phyloP scores from a whole-genome alignment of 2,329 filamentous ascomycete species.

The Diaporthe citriasiana region DNA sequence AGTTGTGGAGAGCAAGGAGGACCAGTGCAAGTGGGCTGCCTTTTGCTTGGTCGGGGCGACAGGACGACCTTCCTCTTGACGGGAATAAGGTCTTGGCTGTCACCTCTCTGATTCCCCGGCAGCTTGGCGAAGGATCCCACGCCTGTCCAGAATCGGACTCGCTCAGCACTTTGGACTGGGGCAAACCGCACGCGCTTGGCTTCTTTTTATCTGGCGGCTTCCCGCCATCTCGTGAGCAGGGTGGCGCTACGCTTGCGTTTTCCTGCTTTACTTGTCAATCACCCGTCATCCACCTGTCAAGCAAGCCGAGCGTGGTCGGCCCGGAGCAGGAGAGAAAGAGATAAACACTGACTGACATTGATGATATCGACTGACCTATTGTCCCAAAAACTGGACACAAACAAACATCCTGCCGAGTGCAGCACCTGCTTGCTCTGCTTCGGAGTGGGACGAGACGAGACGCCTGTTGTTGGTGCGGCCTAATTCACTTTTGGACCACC shows the following conservation, averaged over 20 bases:
- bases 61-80: background rate
- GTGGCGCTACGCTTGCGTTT: slow-evolving; percentile 3
- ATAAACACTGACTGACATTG: background rate
- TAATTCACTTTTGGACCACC: background rate
- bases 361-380: no score
- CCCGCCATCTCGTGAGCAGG: slow-evolving; percentile 1
- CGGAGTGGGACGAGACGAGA: background rate
- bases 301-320: background rate
- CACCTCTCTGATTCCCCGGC: slow-evolving; percentile 20
- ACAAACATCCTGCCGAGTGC: background rate
- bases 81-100: slow-evolving; percentile 32
- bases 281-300: background rate
- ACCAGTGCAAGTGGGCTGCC: background rate
- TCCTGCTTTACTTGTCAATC: background rate
- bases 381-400: background rate
- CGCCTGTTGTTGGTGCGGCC: background rate
- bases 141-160: slow-evolving; percentile 29
- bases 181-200: slow-evolving; percentile 19
- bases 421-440: background rate
- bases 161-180: slow-evolving; percentile 11
- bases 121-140: slow-evolving; percentile 28
- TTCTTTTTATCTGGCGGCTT: slow-evolving; percentile 26
- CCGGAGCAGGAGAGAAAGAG: background rate
- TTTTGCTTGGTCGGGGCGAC: slow-evolving; percentile 25
- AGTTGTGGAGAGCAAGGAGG: slow-evolving; percentile 1